phyloP scores from a whole-genome alignment of 179 eudicot species.

The Heliamphora pulchella region DNA sequence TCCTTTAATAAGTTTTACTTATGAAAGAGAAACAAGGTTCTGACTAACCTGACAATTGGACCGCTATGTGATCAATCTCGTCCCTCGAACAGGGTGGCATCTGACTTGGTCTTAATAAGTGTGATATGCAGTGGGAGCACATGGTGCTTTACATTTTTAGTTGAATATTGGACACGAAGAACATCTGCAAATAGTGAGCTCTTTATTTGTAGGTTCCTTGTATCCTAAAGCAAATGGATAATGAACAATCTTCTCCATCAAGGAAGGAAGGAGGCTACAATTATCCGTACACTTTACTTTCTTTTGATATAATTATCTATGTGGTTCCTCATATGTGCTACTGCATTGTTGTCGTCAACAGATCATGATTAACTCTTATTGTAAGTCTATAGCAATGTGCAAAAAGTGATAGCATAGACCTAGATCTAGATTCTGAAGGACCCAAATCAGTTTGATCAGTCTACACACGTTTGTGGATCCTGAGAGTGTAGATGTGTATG shows the following conservation, averaged over 20 bases:
- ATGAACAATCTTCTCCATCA: constrained; percentile 61
- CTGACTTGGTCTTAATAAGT: too few relatives aligned
- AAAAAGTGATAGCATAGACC: not conserved
- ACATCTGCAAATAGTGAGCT: constrained; percentile 32
- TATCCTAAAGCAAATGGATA: constrained; percentile 53
- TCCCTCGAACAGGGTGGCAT: not conserved
- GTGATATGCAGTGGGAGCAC: not conserved
- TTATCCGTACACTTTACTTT: constrained; percentile 19
- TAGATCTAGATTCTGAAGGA: not conserved
- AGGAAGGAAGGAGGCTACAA: constrained; percentile 53
- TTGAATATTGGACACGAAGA: constrained; percentile 27
- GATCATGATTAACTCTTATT: not conserved
- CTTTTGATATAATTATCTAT: not conserved
- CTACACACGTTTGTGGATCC: not conserved
- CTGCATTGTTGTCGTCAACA: not conserved
- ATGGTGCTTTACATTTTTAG: not conserved
- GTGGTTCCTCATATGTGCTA: not conserved
- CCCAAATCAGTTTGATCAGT: not conserved
- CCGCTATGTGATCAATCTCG: not conserved
- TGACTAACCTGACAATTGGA: not conserved
- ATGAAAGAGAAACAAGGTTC: not conserved
- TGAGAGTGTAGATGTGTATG: not conserved
- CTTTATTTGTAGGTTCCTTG: constrained; percentile 39
- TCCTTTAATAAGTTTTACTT: not conserved
- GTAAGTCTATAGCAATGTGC: not conserved